phyloP scores from a whole-genome alignment of 179 eudicot genomes.

The Patellifolia procumbens region DNA sequence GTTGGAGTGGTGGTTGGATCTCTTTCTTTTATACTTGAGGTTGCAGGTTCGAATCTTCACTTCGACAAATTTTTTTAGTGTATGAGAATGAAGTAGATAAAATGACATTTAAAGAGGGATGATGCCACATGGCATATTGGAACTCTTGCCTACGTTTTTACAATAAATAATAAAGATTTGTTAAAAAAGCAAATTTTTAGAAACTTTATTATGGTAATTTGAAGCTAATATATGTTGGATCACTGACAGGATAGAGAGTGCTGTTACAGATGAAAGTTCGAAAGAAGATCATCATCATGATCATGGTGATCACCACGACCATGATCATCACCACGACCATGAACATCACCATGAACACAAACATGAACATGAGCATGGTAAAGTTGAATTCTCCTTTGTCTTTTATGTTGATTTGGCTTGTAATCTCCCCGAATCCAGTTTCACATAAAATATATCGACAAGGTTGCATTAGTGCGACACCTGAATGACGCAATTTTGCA shows the following conservation, averaged over 20 bases:
- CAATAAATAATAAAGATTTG: too few species aligned
- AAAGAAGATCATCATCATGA: constrained; percentile 80
- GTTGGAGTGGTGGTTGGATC: too few species aligned
- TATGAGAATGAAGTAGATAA: too few species aligned
- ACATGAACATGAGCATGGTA: constrained; percentile 71
- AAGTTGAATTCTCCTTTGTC: not conserved
- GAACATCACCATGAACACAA: constrained; percentile 59
- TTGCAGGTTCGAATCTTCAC: too few species aligned
- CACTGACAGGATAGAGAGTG: constrained; percentile 83
- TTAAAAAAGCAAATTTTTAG: not conserved
- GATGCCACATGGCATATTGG: too few species aligned
- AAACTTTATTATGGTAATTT: not conserved
- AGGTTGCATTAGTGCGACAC: not conserved
- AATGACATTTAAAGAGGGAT: too few species aligned
- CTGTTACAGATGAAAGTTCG: constrained; percentile 62
- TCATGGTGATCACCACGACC: constrained; percentile 53
- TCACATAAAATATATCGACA: not conserved
- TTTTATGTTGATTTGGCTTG: not conserved
- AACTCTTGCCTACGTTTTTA: too few species aligned
- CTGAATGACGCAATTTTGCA: constrained; percentile 11
- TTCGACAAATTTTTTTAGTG: too few species aligned
- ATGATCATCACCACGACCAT: constrained; percentile 33
- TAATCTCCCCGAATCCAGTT: not conserved
- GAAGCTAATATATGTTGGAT: constrained; percentile 19
- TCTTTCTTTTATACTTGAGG: too few species aligned